Evolutionary conservation across 345 rosid species (phyloP).

Genomic region (Gossypium ekmanianum): DNA sequence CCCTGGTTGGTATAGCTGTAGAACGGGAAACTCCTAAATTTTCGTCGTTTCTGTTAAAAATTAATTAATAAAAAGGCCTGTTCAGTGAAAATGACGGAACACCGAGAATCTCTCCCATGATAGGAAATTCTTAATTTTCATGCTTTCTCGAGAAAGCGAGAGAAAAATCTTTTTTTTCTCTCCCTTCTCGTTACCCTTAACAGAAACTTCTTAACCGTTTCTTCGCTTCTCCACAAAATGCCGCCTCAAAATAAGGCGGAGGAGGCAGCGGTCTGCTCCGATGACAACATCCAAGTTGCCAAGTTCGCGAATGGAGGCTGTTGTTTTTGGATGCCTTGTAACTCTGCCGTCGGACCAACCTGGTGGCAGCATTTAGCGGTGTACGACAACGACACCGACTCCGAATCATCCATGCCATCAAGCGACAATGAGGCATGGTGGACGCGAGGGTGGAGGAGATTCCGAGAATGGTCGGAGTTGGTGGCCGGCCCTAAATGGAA

Average conservation of each 20-base stretch:
- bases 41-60: not conserved
- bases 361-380: conserved; percentile 43
- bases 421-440: conserved; percentile 30
- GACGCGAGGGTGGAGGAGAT: conserved; percentile 39
- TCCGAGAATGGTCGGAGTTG: conserved; percentile 51
- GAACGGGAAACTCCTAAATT: not conserved
- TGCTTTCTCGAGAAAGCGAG: conserved; percentile 4
- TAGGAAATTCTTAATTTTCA: not conserved
- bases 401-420: not conserved
- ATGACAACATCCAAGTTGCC: conserved; percentile 34
- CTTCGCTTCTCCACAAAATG: conserved; percentile 17
- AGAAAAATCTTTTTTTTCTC: conserved; percentile 18
- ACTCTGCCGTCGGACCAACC: conserved; percentile 25
- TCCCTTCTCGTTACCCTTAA: conserved; percentile 14
- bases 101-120: not conserved
- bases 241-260: conserved; percentile 9
- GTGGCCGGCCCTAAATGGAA: conserved; percentile 53
- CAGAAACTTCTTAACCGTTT: not conserved
- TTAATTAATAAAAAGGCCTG: not conserved
- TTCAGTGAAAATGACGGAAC: not conserved
- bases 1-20: not conserved
- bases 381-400: conserved; percentile 18
- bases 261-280: not conserved
- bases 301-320: conserved; percentile 35
- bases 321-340: conserved; percentile 37